Percentiles rank a stretch among this genome's conserved stretches.
phyloP scores from a whole-genome alignment of 306 rosid genomes.

The Hippophae tibetana region DNA sequence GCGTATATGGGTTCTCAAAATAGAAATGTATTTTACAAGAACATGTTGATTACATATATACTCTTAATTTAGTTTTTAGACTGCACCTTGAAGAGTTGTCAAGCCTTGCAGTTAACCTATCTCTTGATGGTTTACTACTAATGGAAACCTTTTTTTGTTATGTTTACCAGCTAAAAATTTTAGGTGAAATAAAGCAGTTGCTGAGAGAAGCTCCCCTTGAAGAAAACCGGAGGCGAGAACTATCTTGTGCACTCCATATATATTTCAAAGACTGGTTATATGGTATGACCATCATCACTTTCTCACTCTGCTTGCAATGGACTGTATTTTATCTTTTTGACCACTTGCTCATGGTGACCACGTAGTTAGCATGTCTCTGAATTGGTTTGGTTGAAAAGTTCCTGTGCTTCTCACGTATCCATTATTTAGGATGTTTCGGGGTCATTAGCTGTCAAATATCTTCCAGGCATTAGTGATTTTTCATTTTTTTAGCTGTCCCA shows the following conservation, averaged over 20 bases:
- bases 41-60: slow-evolving; percentile 11
- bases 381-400: too few relatives aligned
- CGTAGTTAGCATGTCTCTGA: too few relatives aligned
- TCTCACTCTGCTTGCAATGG: slow-evolving; percentile 2
- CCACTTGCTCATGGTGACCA: not conserved
- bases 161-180: slow-evolving; percentile 52
- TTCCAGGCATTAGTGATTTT: too few relatives aligned
- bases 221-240: slow-evolving; percentile 75
- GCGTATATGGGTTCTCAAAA: slow-evolving; percentile 59
- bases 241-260: slow-evolving; percentile 82
- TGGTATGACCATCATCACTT: slow-evolving; percentile 31
- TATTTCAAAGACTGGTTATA: slow-evolving; percentile 96
- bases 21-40: slow-evolving; percentile 50
- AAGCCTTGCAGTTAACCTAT: slow-evolving; percentile 1
- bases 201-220: slow-evolving; percentile 81
- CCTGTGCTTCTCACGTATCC: too few relatives aligned
- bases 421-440: too few relatives aligned
- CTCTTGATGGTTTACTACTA: slow-evolving; percentile 15
- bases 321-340: not conserved
- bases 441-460: too few relatives aligned
- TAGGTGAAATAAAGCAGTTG: slow-evolving; percentile 64
- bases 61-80: not conserved
- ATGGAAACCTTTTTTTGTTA: slow-evolving; percentile 15
- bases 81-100: not conserved
- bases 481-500: too few relatives aligned